Evolutionary conservation across 1,139 yeast genomes (phyloP).

Genomic region (Debaryomyces robertsiae): DNA sequence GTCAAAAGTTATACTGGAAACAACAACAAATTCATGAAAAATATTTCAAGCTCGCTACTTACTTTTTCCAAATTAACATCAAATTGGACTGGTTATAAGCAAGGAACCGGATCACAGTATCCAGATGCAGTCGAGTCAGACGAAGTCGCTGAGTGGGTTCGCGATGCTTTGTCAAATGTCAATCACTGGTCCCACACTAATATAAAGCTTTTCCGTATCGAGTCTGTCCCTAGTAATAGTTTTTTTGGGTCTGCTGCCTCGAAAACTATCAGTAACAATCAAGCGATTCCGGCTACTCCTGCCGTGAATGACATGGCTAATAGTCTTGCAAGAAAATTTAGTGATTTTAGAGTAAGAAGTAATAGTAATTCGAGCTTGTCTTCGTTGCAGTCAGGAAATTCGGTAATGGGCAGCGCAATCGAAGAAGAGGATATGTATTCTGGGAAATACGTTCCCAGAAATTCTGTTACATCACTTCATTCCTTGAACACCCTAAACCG

Average conservation of each 20-base stretch:
- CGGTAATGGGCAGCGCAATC: conserved; percentile 29
- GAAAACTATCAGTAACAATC: conserved; percentile 22
- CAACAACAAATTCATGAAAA: conserved; percentile 33
- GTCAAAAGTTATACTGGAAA: conserved; percentile 27
- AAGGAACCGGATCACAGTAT: conserved; percentile 9
- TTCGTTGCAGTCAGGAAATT: conserved; percentile 22
- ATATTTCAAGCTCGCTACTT: conserved; percentile 44
- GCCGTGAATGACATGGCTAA: conserved; percentile 57
- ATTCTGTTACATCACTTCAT: conserved; percentile 44
- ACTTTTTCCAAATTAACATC: conserved; percentile 48
- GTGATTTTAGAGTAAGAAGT: conserved; percentile 42
- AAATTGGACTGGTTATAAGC: conserved; percentile 39
- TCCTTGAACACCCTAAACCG: conserved; percentile 47
- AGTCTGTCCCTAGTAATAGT: conserved; percentile 39
- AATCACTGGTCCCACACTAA: conserved; percentile 69
- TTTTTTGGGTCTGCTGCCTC: conserved; percentile 36
- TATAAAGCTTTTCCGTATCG: conserved; percentile 62
- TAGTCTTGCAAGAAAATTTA: conserved; percentile 48
- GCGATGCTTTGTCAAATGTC: conserved; percentile 28
- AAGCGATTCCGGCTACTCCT: conserved; percentile 33
- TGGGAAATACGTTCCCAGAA: conserved; percentile 23
- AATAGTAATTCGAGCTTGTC: conserved; percentile 27
- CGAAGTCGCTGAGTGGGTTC: conserved; percentile 22
- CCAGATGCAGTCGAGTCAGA: conserved; percentile 13
- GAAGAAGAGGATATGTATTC: conserved; percentile 34